Percentiles rank a stretch among this genome's conserved stretches.
Evolutionary conservation across 441 rosid genomes (phyloP).

Genomic region (Dalechampia spathulata): DNA sequence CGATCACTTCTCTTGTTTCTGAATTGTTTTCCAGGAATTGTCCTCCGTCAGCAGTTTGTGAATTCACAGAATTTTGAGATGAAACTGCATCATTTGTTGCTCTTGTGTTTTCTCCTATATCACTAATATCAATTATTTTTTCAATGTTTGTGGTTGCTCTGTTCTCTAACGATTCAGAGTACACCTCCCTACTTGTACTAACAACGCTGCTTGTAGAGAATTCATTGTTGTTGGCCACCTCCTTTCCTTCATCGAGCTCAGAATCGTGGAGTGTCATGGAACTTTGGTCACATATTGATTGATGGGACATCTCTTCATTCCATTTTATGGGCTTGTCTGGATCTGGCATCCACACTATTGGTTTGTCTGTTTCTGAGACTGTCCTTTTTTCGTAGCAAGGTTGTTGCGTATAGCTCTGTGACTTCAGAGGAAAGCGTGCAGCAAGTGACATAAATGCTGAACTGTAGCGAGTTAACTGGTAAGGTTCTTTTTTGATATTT

Average conservation of each 20-base stretch:
- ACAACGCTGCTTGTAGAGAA: constrained; percentile 33
- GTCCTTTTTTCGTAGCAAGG: constrained; percentile 28
- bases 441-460: constrained; percentile 97
- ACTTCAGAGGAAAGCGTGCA: constrained; percentile 62
- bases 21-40: constrained; percentile 47
- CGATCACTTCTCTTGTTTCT: constrained; percentile 28
- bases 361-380: constrained; percentile 28
- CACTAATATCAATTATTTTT: constrained; percentile 15
- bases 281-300: constrained; percentile 33
- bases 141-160: constrained; percentile 27
- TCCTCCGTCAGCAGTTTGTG: constrained; percentile 42
- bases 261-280: constrained; percentile 30
- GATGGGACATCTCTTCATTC: constrained; percentile 30
- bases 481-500: constrained; percentile 3
- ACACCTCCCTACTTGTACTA: constrained; percentile 31
- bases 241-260: constrained; percentile 45
- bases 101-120: constrained; percentile 16
- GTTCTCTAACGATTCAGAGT: constrained; percentile 20
- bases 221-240: constrained; percentile 38
- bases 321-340: constrained; percentile 40
- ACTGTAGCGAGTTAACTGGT: constrained; percentile 40
- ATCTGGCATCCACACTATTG: constrained; percentile 33
- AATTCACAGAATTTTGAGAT: constrained; percentile 52
- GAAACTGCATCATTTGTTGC: constrained; percentile 25
- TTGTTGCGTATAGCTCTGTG: constrained; percentile 21